phyloP scores from a whole-genome alignment of 2,329 filamentous ascomycete species.

The Corniculantispora saksenae region DNA sequence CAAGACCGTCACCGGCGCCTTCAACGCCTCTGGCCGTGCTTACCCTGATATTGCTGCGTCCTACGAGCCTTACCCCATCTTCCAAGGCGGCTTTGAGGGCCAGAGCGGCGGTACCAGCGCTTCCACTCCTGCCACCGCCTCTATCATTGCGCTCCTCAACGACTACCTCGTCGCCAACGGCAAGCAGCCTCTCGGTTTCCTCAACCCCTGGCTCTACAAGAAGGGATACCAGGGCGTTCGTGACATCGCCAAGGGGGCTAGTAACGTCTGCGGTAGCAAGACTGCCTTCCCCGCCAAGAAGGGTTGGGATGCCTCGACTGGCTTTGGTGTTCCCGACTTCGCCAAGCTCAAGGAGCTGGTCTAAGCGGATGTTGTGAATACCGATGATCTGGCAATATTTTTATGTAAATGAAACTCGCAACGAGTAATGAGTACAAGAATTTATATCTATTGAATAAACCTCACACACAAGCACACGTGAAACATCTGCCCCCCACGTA shows the following conservation, averaged over 20 bases:
- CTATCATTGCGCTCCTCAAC: conserved; percentile 45
- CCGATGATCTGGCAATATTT: not conserved
- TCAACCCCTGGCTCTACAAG: conserved; percentile 45
- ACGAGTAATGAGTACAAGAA: not conserved
- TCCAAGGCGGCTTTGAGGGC: not conserved
- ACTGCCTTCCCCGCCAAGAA: conserved; percentile 18
- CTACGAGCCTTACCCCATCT: conserved; percentile 14
- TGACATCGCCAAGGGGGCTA: conserved; percentile 24
- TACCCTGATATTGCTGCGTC: conserved; percentile 14
- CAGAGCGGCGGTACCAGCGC: conserved; percentile 31
- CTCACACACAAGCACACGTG: not conserved
- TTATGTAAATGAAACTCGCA: not conserved
- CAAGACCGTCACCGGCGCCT: not conserved
- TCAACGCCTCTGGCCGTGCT: conserved; percentile 18
- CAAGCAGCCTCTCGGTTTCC: conserved; percentile 42
- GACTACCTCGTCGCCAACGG: conserved; percentile 40
- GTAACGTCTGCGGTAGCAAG: conserved; percentile 21
- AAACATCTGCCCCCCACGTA: not conserved
- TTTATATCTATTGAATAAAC: not conserved
- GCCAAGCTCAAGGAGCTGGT: conserved; percentile 12
- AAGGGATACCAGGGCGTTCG: conserved; percentile 23
- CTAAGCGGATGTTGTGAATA: not conserved
- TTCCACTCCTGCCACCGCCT: conserved; percentile 42
- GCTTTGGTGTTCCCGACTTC: conserved; percentile 18
- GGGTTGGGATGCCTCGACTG: conserved; percentile 30